Evolutionary conservation across 352 stramenopile species (phyloP), one percentile per base, ranked within the genome.

Genomic region (Bremia lactucae): DNA sequence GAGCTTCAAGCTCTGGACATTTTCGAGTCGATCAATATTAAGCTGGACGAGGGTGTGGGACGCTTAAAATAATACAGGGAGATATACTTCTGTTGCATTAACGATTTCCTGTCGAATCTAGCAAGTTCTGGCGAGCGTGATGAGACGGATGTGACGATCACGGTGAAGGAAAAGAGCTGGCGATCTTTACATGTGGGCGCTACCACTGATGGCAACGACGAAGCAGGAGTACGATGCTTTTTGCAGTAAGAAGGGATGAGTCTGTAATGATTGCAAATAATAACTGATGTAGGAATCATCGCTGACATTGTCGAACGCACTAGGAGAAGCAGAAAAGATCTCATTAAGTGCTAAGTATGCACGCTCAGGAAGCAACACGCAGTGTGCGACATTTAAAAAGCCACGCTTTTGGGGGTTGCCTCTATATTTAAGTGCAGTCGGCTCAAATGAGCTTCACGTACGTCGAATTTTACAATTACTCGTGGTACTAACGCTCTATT

Each of bases 141-240:
- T 49, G 80, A 93, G 54, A 87, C 76, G 15, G 83, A 95, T 36
- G 55, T 95, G 23, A 89, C 68, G 6, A 93, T 95, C 56, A 88
- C 73, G 9, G 79, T 95, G 16, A 74, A 87, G 56, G 83, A 95
- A 37, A 92, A 87, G 52, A 62, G 67, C 55, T 94, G 84, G 79
- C 65, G 80, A 6, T 86, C 81, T 40, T 60, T 95, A 31, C 73
- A 94, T 38, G 62, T 91, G 3, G 77, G 79, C n/a, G 81, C 79
- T 5, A 88, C 71, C 2, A 89, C 83, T 3, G 79, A 92, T 34
- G 83, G 78, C 28, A 86, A 79, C 42, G 81, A 91, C 43, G 81
- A 89, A 67, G 79, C 81, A 24, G 76, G 75, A 33, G 74, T 87
- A 68, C 25, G 56, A 29, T 18, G 11, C 6, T 11, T 19, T 16